phyloP scores from a whole-genome alignment of 1,284 basidiomycete species.

The Erythrobasidium hasegawianum region DNA sequence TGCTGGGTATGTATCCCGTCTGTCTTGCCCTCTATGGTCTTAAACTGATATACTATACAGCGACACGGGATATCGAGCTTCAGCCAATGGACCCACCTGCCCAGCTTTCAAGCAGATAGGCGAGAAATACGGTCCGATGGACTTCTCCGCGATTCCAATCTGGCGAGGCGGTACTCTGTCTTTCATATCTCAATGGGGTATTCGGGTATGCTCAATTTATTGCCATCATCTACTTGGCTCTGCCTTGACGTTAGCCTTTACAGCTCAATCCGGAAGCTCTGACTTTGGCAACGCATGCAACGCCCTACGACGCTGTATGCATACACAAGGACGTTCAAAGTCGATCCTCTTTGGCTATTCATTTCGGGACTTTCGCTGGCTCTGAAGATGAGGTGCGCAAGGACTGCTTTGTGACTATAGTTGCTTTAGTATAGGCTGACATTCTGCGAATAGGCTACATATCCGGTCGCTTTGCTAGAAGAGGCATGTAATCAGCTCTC shows the following conservation, averaged over 20 bases:
- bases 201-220: slow-evolving; percentile 36
- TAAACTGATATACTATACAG: no score
- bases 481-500: slow-evolving; percentile 9
- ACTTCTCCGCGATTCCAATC: slow-evolving; percentile 45
- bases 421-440: no score
- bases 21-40: no score
- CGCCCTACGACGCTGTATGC: slow-evolving; percentile 43
- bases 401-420: no score
- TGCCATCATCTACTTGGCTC: not conserved
- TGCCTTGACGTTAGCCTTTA: not conserved
- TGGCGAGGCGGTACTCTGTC: slow-evolving; percentile 46
- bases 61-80: slow-evolving; percentile 31
- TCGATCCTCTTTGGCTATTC: slow-evolving; percentile 34
- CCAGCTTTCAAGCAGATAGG: slow-evolving; percentile 42
- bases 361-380: slow-evolving; percentile 45
- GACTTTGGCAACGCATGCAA: slow-evolving; percentile 43
- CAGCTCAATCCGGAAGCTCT: slow-evolving; percentile 36
- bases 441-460: slow-evolving; percentile 18
- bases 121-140: slow-evolving; percentile 43
- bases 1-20: slow-evolving; percentile 34
- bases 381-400: slow-evolving; percentile 39
- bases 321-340: slow-evolving; percentile 44
- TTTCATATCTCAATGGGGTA: slow-evolving; percentile 42
- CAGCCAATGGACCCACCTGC: slow-evolving; percentile 23
- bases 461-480: slow-evolving; percentile 25